These are phyloP conservation scores for Suillus brevipes DNA, from an alignment of 768 basidiomycete species.

Conservation along the genomic window DNA sequence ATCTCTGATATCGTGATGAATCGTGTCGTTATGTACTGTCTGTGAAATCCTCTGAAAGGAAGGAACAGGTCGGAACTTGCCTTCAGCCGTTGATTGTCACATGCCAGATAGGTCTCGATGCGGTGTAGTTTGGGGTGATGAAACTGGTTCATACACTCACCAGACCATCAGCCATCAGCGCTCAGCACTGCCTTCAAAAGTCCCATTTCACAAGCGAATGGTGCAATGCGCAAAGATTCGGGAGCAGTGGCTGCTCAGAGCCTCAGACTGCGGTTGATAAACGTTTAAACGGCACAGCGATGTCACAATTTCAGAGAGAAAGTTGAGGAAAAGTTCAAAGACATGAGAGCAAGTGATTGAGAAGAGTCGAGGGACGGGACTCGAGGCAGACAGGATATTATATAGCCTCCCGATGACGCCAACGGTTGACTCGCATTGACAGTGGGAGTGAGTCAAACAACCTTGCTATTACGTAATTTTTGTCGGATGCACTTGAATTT, in stretches of 20 bases:
- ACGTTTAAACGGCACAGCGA: background rate
- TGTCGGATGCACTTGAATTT: background rate
- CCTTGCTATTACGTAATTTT: background rate
- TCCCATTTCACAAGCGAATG: background rate
- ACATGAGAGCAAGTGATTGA: background rate
- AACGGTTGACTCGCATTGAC: conserved; percentile 1
- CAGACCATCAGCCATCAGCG: too few species aligned
- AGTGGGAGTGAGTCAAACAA: background rate
- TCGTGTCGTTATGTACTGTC: background rate
- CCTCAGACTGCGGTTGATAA: background rate
- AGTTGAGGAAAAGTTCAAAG: background rate
- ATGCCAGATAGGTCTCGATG: background rate
- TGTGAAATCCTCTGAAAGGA: background rate
- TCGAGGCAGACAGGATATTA: background rate
- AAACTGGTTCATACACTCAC: background rate
- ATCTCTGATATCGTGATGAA: background rate
- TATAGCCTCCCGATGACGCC: background rate
- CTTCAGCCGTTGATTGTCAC: background rate
- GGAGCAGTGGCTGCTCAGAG: background rate
- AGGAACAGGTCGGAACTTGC: background rate
- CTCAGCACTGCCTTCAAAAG: too few species aligned
- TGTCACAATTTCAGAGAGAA: background rate
- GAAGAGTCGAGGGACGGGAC: background rate
- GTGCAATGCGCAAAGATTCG: background rate
- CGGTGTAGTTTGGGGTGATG: background rate